Evolutionary conservation across 345 rosid species (phyloP).

Genomic region (Aegle marmelos): DNA sequence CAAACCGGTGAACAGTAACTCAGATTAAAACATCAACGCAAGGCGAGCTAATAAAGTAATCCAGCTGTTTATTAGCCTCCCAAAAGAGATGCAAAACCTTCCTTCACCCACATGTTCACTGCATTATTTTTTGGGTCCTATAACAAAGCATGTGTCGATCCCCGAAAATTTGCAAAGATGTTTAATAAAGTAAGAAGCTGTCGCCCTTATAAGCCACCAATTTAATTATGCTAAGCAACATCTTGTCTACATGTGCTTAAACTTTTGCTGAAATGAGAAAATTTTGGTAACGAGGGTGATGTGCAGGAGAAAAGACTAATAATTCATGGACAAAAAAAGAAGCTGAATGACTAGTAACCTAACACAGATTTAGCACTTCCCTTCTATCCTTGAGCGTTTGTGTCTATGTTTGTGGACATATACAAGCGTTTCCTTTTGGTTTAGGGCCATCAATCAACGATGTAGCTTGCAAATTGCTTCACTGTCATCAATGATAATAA

Average conservation of each 20-base stretch:
- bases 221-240: neutral
- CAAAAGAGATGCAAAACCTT: constrained; percentile 12
- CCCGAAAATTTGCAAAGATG: neutral
- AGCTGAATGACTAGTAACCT: constrained; percentile 30
- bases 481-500: neutral
- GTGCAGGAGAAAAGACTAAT: constrained; percentile 5
- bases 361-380: constrained; percentile 14
- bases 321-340: neutral
- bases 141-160: neutral
- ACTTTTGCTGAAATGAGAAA: neutral
- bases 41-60: neutral
- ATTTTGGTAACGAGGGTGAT: neutral
- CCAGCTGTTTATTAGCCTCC: constrained; percentile 2
- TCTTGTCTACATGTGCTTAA: neutral
- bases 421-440: neutral
- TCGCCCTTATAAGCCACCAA: constrained; percentile 1
- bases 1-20: neutral
- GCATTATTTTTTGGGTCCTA: neutral
- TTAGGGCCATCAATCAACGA: constrained; percentile 4
- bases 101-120: neutral
- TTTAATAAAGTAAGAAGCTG: neutral
- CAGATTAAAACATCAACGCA: neutral
- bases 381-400: constrained; percentile 2
- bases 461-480: neutral
- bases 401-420: constrained; percentile 16